Conservation (phyloP, 768 basidiomycete genomes). For the Macrocybe gigantea region DNA sequence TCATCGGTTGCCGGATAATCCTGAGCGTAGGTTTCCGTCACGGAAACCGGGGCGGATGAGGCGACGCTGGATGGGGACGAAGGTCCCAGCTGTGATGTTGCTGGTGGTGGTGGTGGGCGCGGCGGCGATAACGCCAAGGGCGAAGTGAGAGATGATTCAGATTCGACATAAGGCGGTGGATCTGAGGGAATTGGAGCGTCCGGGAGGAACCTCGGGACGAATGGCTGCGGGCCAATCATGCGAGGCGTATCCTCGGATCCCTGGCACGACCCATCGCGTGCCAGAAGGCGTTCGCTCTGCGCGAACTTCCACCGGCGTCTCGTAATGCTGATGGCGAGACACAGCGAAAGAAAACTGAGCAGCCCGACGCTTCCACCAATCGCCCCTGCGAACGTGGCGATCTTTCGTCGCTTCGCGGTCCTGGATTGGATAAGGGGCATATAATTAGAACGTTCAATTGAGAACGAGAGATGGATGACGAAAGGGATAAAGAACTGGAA, state of each 20-base stretch:
- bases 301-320: constrained; percentile 35
- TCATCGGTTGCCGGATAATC: no score
- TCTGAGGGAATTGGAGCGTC: constrained; percentile 35
- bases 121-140: not conserved
- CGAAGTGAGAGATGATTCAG: constrained; percentile 14
- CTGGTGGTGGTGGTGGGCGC: not conserved
- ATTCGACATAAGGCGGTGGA: constrained; percentile 32
- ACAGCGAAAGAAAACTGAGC: constrained; percentile 38
- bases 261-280: constrained; percentile 5
- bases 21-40: no score
- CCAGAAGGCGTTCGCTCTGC: constrained; percentile 28
- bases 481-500: not conserved
- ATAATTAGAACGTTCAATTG: not conserved
- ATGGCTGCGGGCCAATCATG: constrained; percentile 41
- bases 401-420: constrained; percentile 22
- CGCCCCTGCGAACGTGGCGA: constrained; percentile 49
- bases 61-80: no score
- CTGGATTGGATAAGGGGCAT: constrained; percentile 4
- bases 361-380: constrained; percentile 48
- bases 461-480: not conserved
- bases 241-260: constrained; percentile 30
- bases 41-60: no score
- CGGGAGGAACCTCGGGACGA: constrained; percentile 55
- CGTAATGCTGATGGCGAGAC: constrained; percentile 46
- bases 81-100: no score